Base-by-base conservation (phyloP, 1,139 yeast species). In the Sugiyamaella pinicola region DNA sequence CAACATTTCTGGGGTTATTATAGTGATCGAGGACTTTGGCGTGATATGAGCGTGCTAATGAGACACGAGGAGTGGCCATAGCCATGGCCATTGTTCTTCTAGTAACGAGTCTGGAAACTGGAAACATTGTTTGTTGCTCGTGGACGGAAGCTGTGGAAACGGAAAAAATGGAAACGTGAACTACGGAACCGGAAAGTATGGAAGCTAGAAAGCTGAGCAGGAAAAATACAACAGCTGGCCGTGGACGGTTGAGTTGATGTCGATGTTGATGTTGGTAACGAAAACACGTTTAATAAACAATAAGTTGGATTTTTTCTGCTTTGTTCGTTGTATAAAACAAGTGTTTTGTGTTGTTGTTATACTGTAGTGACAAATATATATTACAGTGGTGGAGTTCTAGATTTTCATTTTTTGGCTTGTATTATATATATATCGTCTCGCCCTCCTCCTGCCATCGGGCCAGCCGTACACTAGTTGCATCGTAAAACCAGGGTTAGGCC, bases 1-100 rank as follows among this genome's bases (percentile, higher is more conserved):
- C 99, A 42, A 93, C 99, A 69, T 93, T 93, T 71, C 99, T 82
- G 56, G 99, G 99, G 74, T 91, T 91, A 67, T 88, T 84, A 73
- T 93, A 93, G 71, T 93, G 99, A 70, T 93, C 99, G 63, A 93
- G 85, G 31, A 71, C 74, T 57, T 69, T 71, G 49, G 69, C 68
- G 53, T 71, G 74, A 57, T 71, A 71, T 33, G 40, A 19, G 40
- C 53, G 45, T 37, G 53, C 31, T 17, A 46, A 21, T 19, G 49
- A 21, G 7, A 37, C 17, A n/a, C 49, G 42, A 46, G 49, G 47
- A 3, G 38, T 29, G 12, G 19, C 6, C 8, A 22, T 18, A 29
- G 31, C 29, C 15, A 33, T n/a, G 13, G n/a, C 17, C 26, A 17
- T 13, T 21, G 42, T 22, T 6, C 37, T 31, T 34, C 28, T 46